Evolutionary conservation across 1,284 basidiomycete species (phyloP), one percentile per base, ranked within the genome.

Genomic region (Ustilago loliicola): DNA sequence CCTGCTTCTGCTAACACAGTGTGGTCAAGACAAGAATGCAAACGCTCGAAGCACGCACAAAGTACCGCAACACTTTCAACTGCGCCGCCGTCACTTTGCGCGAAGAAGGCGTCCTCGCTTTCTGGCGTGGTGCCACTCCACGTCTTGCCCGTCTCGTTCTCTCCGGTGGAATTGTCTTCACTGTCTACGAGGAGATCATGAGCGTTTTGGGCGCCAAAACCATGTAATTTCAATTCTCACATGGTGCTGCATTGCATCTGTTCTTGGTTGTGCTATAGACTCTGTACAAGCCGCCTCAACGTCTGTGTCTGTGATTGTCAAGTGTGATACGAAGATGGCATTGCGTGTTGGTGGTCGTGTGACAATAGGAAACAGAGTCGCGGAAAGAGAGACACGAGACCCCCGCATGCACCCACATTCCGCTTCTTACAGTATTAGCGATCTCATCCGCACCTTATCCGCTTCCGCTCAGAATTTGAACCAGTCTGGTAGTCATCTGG

Each of bases 21-120:
- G 95, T 98, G 21, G 91, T 98, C 88, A 98, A 98, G 88, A 98
- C 96, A 13, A 91, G 96, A 48, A 98, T 99, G 96, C 96, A 99
- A 87, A 92, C 94, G 1, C 89, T 98, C 32, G 90, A 91, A 77
- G 96, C 95, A 2, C 89, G 91, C 21, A 88, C 90, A 48, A 91
- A 94, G 77, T 99, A 98, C 87, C 90, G 91, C 47, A 97, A 96
- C 85, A 93, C 95, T 0, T 93, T 98, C 88, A 94, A 98, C 85
- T 98, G 96, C 85, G 94, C 91, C 47, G 59, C 69, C 58, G 57
- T 76, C 38, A 79, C 76, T 9, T 29, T 82, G 38, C 73, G 74
- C 29, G 62, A 96, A 86, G 94, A 97, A 85, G 95, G 95, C 9
- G 75, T 96, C 17, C 82, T 91, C 30, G 90, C 93, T 53, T 97